A percentile compares a stretch with the other conserved stretches of the same genome.
These are phyloP conservation scores for Arthrinium puccinioides DNA, from an alignment of 2,329 filamentous ascomycete species.

Conservation along the genomic window DNA sequence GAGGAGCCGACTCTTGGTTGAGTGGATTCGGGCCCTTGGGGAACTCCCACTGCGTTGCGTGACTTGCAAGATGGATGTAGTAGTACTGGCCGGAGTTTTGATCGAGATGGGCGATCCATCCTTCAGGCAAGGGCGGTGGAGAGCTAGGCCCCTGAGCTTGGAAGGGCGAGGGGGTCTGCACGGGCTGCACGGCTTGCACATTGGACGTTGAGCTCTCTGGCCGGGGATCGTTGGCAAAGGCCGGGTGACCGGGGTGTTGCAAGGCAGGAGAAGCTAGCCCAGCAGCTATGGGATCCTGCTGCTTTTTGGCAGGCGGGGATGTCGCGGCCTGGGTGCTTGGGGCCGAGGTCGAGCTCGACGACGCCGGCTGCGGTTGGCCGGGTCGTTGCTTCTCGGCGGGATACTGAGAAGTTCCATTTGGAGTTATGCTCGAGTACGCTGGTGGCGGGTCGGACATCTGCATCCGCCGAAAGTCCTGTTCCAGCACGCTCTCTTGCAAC, in stretches of 20 bases:
- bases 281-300: conserved; percentile 16
- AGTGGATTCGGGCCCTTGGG: conserved; percentile 91
- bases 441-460: conserved; percentile 78
- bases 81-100: conserved; percentile 97
- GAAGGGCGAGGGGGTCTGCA: conserved; percentile 35
- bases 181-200: conserved; percentile 35
- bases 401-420: conserved; percentile 50
- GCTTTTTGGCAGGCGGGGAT: conserved; percentile 24
- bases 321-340: conserved; percentile 19
- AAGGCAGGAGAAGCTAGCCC: conserved; percentile 38
- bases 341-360: conserved; percentile 14
- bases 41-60: conserved; percentile 98
- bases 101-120: conserved; percentile 96
- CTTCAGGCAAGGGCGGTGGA: conserved; percentile 88
- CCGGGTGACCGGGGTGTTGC: conserved; percentile 67
- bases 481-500: conserved; percentile 63
- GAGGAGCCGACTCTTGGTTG: conserved; percentile 70
- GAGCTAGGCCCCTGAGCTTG: conserved; percentile 57
- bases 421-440: conserved; percentile 80
- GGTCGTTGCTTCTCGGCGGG: conserved; percentile 70
- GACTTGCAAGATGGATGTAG: conserved; percentile 92
- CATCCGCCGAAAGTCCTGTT: conserved; percentile 80
- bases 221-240: conserved; percentile 79
- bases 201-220: conserved; percentile 33
- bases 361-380: conserved; percentile 10